Conservation (phyloP, 371 early-diverging fungal species). For the Nematocida sp. region DNA sequence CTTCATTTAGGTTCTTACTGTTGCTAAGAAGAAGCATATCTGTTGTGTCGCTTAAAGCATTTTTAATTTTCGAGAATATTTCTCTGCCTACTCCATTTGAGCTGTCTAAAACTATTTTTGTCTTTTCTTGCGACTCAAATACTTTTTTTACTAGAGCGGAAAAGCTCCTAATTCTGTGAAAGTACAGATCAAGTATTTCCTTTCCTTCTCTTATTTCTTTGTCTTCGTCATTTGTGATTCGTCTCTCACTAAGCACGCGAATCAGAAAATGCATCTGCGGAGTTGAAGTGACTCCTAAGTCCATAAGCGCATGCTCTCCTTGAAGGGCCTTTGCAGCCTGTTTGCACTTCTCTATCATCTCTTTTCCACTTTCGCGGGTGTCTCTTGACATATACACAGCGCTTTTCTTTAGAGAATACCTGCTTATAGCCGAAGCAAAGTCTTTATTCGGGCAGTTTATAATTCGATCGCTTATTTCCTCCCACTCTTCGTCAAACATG, state of each 20-base stretch:
- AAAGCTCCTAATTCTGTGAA: conserved; percentile 2
- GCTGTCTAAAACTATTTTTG: conserved; percentile 35
- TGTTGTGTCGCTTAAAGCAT: not conserved
- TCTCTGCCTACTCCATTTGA: conserved; percentile 48
- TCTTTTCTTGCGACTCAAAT: conserved; percentile 7
- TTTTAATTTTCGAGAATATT: not conserved
- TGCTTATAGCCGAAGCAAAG: conserved; percentile 66
- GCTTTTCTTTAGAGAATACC: not conserved
- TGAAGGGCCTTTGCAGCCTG: conserved; percentile 74
- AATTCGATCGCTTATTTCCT: conserved; percentile 77
- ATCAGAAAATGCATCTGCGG: conserved; percentile 78
- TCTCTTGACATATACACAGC: conserved; percentile 57
- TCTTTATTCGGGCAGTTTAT: conserved; percentile 78
- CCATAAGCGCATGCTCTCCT: conserved; percentile 69
- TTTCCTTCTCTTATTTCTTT: not conserved
- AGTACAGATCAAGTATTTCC: conserved; percentile 5
- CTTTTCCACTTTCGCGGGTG: conserved; percentile 75
- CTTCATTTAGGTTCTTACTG: conserved; percentile 55
- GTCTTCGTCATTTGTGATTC: not conserved
- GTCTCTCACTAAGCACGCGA: not conserved
- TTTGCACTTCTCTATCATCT: conserved; percentile 73
- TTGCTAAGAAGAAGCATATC: conserved; percentile 20
- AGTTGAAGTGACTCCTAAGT: conserved; percentile 85
- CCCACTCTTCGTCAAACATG: conserved; percentile 93
- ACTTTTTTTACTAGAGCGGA: conserved; percentile 5